A percentile compares a stretch with the other conserved stretches of the same genome.
phyloP scores from a whole-genome alignment of 2,329 filamentous ascomycete genomes.

The Calonectria fujianensis region DNA sequence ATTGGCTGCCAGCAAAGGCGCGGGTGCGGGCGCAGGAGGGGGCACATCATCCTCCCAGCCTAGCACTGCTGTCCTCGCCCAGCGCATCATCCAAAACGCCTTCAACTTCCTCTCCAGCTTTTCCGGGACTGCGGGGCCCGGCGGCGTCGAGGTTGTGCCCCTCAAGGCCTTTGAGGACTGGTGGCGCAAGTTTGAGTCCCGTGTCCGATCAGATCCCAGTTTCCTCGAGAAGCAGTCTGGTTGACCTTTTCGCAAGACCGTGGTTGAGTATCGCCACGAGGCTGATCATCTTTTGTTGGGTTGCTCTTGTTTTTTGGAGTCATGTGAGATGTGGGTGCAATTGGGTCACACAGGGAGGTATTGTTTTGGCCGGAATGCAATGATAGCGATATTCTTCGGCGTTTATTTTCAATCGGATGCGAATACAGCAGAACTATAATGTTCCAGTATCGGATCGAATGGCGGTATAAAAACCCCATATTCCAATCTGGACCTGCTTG shows the following conservation, averaged over 20 bases:
- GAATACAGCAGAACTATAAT: not conserved
- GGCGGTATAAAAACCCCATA: not conserved
- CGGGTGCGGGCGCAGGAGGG: conserved; percentile 5
- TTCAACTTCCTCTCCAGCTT: conserved; percentile 98
- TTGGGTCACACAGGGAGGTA: not conserved
- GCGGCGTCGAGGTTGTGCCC: conserved; percentile 90
- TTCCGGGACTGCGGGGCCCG: conserved; percentile 76
- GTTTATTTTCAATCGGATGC: conserved; percentile 33
- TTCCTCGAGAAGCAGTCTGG: conserved; percentile 83
- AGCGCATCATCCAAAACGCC: conserved; percentile 96
- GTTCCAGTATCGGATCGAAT: not conserved
- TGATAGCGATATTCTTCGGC: conserved; percentile 36
- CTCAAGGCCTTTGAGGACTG: conserved; percentile 96
- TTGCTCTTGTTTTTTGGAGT: conserved; percentile 6
- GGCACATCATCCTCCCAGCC: conserved; percentile 61
- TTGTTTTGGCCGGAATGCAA: conserved; percentile 24
- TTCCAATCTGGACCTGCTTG: not conserved
- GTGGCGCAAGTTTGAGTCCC: conserved; percentile 97
- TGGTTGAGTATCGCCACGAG: not conserved
- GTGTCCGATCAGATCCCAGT: conserved; percentile 87
- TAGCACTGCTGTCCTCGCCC: conserved; percentile 87
- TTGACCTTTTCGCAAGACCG: conserved; percentile 24
- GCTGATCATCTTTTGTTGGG: not conserved
- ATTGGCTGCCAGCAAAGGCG: conserved; percentile 64
- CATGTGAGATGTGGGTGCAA: not conserved